Evolutionary conservation across 768 basidiomycete genomes (phyloP).

Genomic region (Leccinum disarticulatum): DNA sequence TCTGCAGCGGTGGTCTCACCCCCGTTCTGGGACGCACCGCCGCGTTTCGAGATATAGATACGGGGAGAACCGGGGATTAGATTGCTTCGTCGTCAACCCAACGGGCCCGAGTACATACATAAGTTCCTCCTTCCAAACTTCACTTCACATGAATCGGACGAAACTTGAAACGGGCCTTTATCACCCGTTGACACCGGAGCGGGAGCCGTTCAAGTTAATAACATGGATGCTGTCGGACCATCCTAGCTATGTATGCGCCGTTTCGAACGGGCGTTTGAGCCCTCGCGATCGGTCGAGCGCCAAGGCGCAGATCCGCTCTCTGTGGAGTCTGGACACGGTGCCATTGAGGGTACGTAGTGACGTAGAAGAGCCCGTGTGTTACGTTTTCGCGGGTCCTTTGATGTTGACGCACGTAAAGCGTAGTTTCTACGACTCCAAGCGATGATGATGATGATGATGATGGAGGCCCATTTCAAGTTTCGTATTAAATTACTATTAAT

Average conservation of each 20-base stretch:
- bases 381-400: too few relatives aligned
- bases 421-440: too few relatives aligned
- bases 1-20: background rate
- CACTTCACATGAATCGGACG: too few relatives aligned
- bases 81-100: background rate
- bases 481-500: too few relatives aligned
- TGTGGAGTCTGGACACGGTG: too few relatives aligned
- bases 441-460: too few relatives aligned
- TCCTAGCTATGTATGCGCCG: background rate
- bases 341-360: background rate
- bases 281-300: background rate
- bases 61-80: background rate
- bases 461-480: too few relatives aligned
- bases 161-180: background rate
- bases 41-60: background rate
- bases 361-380: background rate
- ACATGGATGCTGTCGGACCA: background rate
- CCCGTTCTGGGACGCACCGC: background rate
- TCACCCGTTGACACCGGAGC: background rate
- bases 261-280: background rate
- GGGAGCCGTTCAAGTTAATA: background rate
- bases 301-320: too few relatives aligned
- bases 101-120: background rate
- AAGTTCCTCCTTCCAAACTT: background rate
- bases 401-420: too few relatives aligned